Evolutionary conservation across 768 basidiomycete species (phyloP), one percentile per base, ranked within the genome.

Genomic region (Hemileccinum impolitum): DNA sequence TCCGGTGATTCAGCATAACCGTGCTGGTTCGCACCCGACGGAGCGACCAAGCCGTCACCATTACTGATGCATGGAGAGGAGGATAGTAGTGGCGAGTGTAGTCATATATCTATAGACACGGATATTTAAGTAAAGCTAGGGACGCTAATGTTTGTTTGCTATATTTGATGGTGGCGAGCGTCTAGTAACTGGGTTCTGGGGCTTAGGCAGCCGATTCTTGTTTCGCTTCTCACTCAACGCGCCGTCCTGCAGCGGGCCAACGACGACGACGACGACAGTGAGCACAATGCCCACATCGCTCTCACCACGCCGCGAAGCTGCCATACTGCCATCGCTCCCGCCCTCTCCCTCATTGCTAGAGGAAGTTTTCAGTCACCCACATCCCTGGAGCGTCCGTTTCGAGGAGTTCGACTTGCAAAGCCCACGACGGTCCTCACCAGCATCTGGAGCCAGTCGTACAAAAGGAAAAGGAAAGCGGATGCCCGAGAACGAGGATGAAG

Each of bases 321-420:
- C 28, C 34, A 6, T 55, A 15, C 43, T 62, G 19, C 62, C 70
- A 25, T 72, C 72, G 18, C 62, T 70, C 35, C 69, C 73, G 32
- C 65, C 71, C 10, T 70, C 73, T 23, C 55, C 66, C n/a, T 64
- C 66, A 18, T 41, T 65, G 13, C 58, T 70, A 5, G 79, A 78
- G 49, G 75, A 77, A 48, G 78, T 82, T 54, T 70, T 79, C 53
- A 61, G 63, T 42, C 57, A 65, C 14, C 65, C 68, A 18, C 57
- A 55, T 36, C 62, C 54, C 15, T 73, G 70, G 74, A 62, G 47
- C 36, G 61, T 71, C 41, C 62, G 69, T 45, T 35, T 37, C 45
- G 56, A 51, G n/a, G 58, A 63, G 14, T 46, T 47, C 49, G 44
- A 55, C 63, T 21, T 51, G 28, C 54, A 56, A 21, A 18, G 32